Base-by-base conservation (phyloP, 495 filamentous ascomycete species). In the Margaritispora aquatica region DNA sequence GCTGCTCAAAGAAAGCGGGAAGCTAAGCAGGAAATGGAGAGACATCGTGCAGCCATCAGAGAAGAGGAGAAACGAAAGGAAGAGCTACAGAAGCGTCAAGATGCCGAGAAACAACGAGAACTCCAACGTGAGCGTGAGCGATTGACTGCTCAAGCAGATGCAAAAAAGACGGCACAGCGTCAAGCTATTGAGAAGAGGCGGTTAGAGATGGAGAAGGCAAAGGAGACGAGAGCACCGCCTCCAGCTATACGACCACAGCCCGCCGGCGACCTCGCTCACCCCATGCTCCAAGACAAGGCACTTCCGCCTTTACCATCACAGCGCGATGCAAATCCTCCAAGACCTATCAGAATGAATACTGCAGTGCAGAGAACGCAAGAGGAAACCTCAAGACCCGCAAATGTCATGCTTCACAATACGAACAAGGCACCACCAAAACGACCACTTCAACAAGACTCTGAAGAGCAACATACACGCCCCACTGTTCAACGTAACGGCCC, bases 1-100 rank as follows among this genome's bases (percentile, higher is more conserved):
- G 88, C 87, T 47, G 81, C 83, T 19, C 85, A 89, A 62, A 84
- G 86, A n/a, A 91, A 86, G 66, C 85, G 84, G 26, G 88, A 95
- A 24, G 85, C 85, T 27, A 89, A 89, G 69, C 81, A 81, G 0
- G 89, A 93, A 63, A 69, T 86, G 23, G 90, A 94, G 63, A 86
- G 88, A 53, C 91, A 88, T 71, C 80, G 86, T 55, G 82, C 84
- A 51, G 80, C 79, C 5, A 73, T 75, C 49, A 75, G 78, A 52
- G 83, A 85, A 60, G 84, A 87, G 54, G 75, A 83, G 55, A 73
- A 73, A 20, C 73, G 69, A 36, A 71, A 74, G 27, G 74, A 80
- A 57, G 77, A 84, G 57, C 76, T 80, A 53, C 71, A 76, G 58
- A 75, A 60, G 15, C 59, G 70, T 15, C 73, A 72, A 36, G 80